Evolutionary conservation across 2,329 filamentous ascomycete genomes (phyloP).

Genomic region (Fusarium sp.): DNA sequence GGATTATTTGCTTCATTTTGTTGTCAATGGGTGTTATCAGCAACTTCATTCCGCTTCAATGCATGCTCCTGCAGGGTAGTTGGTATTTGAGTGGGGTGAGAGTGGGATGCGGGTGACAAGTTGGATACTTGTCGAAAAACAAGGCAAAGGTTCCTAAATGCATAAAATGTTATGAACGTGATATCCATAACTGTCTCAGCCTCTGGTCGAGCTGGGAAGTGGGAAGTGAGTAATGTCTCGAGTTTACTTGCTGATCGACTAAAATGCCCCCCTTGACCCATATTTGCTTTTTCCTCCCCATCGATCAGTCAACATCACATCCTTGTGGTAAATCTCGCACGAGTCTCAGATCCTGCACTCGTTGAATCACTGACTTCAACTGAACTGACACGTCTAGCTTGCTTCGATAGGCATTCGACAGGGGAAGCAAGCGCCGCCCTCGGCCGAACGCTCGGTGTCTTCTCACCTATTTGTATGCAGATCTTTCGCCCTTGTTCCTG

Average conservation of each 20-base stretch:
- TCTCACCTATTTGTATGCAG: conserved; percentile 8
- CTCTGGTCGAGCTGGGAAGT: conserved; percentile 21
- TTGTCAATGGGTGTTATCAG: too few species aligned
- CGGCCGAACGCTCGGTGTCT: conserved; percentile 18
- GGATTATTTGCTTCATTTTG: too few species aligned
- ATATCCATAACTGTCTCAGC: conserved; percentile 9
- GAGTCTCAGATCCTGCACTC: conserved; percentile 40
- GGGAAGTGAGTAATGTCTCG: conserved; percentile 32
- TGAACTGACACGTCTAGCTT: conserved; percentile 18
- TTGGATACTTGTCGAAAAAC: conserved; percentile 8
- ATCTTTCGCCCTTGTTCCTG: conserved; percentile 29
- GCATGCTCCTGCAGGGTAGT: background rate
- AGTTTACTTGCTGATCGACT: conserved; percentile 17
- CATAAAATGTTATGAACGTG: conserved; percentile 1
- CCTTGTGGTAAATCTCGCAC: conserved; percentile 28
- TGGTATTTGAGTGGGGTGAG: background rate
- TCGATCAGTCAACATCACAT: conserved; percentile 8
- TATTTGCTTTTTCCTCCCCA: conserved; percentile 20
- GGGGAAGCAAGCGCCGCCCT: conserved; percentile 8
- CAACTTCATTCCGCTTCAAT: too few species aligned
- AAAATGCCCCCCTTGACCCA: conserved; percentile 2
- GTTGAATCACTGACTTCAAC: conserved; percentile 25
- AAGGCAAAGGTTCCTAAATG: background rate
- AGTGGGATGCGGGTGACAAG: background rate
- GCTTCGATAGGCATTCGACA: conserved; percentile 8